phyloP scores from a whole-genome alignment of 306 rosid species.

The Casuarina cunninghamiana region DNA sequence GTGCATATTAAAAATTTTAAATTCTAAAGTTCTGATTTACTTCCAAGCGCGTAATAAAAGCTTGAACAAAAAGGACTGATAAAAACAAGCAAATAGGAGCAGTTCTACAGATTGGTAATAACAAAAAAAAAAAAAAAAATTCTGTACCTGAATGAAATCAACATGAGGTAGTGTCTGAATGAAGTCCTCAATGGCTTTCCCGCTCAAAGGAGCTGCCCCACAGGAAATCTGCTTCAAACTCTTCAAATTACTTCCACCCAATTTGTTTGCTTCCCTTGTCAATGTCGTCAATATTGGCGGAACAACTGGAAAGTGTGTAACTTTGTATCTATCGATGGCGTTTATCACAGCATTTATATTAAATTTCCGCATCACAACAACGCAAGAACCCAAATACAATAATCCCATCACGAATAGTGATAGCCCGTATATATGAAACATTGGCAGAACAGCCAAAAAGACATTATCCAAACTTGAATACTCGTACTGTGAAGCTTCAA shows the following conservation, averaged over 20 bases:
- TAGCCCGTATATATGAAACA: constrained; percentile 80
- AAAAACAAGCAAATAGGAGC: background rate
- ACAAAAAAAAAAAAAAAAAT: too few relatives aligned
- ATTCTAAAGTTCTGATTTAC: background rate
- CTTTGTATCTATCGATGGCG: constrained; percentile 56
- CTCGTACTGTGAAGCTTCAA: constrained; percentile 78
- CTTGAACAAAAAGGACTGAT: background rate
- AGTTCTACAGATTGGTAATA: background rate
- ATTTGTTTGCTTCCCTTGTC: constrained; percentile 38
- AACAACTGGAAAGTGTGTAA: constrained; percentile 75
- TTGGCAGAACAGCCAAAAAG: constrained; percentile 67
- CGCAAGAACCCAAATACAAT: constrained; percentile 67
- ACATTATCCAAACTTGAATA: constrained; percentile 47
- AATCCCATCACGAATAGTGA: constrained; percentile 59
- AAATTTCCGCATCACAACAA: constrained; percentile 68
- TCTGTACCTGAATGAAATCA: constrained; percentile 78
- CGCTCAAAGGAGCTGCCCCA: constrained; percentile 72
- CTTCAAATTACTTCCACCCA: constrained; percentile 34
- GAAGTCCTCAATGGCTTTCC: constrained; percentile 45
- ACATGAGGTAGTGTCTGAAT: constrained; percentile 50
- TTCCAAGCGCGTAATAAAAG: background rate
- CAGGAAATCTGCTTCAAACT: constrained; percentile 76
- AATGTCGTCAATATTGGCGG: constrained; percentile 66
- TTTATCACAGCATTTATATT: constrained; percentile 44
- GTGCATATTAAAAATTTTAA: background rate